Percentiles rank a stretch among this genome's conserved stretches.
Conservation (phyloP, 2,329 filamentous ascomycete species). For the Verticillium tricorpus region DNA sequence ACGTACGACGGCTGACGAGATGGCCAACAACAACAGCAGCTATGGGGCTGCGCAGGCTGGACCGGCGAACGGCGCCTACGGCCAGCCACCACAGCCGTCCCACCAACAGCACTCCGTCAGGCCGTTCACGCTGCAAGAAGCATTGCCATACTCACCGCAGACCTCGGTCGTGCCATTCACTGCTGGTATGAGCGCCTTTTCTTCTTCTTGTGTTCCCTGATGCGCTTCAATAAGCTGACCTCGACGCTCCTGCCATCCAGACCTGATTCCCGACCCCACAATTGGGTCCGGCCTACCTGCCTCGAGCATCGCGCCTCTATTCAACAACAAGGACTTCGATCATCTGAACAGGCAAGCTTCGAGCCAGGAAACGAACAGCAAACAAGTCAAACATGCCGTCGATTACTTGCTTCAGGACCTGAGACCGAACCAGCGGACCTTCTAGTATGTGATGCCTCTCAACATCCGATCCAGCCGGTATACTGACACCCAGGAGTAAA, state of each 20-base stretch:
- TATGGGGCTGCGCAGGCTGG: constrained; percentile 9
- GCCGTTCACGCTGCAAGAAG: constrained; percentile 66
- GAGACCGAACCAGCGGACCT: constrained; percentile 63
- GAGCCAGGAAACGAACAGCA: constrained; percentile 52
- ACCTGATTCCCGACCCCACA: constrained; percentile 61
- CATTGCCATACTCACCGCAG: constrained; percentile 77
- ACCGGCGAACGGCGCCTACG: constrained; percentile 10
- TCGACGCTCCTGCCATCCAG: constrained; percentile 31
- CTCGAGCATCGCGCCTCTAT: constrained; percentile 43
- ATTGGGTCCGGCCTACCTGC: constrained; percentile 53
- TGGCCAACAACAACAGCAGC: constrained; percentile 7
- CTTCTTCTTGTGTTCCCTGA: neutral
- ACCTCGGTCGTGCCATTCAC: constrained; percentile 76
- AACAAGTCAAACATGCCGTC: constrained; percentile 65
- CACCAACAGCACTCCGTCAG: constrained; percentile 16
- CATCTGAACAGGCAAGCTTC: constrained; percentile 67
- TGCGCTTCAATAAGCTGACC: neutral
- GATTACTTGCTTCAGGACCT: constrained; percentile 72
- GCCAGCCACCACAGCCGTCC: constrained; percentile 8
- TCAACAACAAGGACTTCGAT: constrained; percentile 54
- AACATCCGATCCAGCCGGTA: neutral
- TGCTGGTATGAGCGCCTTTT: constrained; percentile 49
- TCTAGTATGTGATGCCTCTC: constrained; percentile 49
- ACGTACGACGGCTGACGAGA: constrained; percentile 4
- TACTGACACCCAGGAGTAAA: constrained; percentile 40